Evolutionary conservation across 495 filamentous ascomycete genomes (phyloP), one percentile per base, ranked within the genome.

Genomic region (Aspergillus ostianus): DNA sequence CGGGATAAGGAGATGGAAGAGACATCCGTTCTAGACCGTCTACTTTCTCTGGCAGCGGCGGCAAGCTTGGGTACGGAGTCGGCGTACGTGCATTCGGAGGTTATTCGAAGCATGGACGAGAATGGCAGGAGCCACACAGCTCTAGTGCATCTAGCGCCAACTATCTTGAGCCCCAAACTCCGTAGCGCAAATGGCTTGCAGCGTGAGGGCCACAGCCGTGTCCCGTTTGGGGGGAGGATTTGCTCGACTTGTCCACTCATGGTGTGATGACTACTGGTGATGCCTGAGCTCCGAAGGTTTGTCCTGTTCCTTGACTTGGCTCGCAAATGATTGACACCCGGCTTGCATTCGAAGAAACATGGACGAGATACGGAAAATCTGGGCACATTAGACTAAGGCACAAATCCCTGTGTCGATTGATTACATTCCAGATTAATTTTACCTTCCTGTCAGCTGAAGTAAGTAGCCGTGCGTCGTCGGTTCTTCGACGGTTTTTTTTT

Each of bases 161-260:
- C 17, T 29, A 53, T 36, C 17, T 53, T 53, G 51, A 53, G 51
- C 51, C 51, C 51, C 51, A 53, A 52, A 53, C 49, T 21, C 27
- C 51, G 36, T 53, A 53, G 29, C 51, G 51, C 51, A 41, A 36
- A 53, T 36, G 51, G 29, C 23, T 36, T 36, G 51, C 27, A 36
- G 27, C 36, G 36, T 41, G 36, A 41, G 36, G 36, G 36, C 36
- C 36, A 41, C 36, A 41, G 36, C 36, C 36, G 36, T 15, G 12
- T 41, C 36, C 36, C 36, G 12, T 8, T 41, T 41, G 36, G 36
- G 36, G 32, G 36, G 36, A 17, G 36, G 36, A 41, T 41, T 41
- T 41, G 10, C 36, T 15, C 12, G 3, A 4, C 4, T 41, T 41
- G 9, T 4, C 36, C 36, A 41, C 36, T 13, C 36, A 41, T 41